Base-by-base conservation (phyloP, 73 alveolate species). In the Paramecium pentaurelia region DNA sequence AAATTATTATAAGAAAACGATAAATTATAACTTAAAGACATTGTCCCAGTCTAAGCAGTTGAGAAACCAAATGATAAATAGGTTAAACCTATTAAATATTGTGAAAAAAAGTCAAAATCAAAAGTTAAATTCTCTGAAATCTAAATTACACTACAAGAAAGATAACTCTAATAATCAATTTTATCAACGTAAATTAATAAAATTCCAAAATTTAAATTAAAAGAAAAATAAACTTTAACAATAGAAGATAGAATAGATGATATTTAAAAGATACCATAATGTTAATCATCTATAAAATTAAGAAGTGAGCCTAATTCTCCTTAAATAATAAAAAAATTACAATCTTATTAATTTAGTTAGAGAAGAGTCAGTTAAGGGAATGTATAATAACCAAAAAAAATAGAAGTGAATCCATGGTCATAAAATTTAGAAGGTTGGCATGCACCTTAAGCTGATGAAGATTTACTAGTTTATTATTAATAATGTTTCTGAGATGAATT, bases 361-460 rank as follows among this genome's bases (percentile, higher is more conserved):
- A 64, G 84, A 28, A 64, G 49, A 25, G 51, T 64, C 10, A 64
- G 84, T 28, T 28, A 64, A 8, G 51, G 49, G 12, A 64, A 32
- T 64, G 49, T 64, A 2, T 12, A 32, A 18, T 28, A 64, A 64
- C 28, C 8, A 64, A 64, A 64, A 64, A 32, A 64, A 64, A 3
- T 32, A 64, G 47, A 64, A 6, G 28, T 40, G 51, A 64, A 7
- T 12, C 84, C 84, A 0, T 64, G 84, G 84, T n/a, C 84, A 32
- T 12, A 64, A 32, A 64, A 64, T 64, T 64, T 64, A 25, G 84
- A 64, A 64, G 84, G 84, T 28, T 64, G 84, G 84, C 42, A 64
- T 64, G 47, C 84, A 18, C 70, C 70, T 22, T 16, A 54, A 32
- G 20, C 11, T 25, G 47, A 64, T 28, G 42, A 64, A 64, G 47